Conservation (phyloP, 1,284 basidiomycete species). For the Cryptococcus maquisensis region DNA sequence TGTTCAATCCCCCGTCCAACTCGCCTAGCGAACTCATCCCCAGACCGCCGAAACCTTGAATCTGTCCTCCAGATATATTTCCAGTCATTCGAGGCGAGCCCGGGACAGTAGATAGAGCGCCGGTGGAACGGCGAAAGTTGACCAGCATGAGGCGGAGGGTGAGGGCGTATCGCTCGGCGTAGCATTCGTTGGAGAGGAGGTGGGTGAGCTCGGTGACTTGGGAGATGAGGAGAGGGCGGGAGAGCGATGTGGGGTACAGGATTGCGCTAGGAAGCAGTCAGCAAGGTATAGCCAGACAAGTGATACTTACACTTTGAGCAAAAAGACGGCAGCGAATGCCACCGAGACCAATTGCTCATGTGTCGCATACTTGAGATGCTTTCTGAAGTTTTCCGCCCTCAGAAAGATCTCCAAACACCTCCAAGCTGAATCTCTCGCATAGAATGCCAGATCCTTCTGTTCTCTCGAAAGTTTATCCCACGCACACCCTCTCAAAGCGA, state of each 20-base stretch:
- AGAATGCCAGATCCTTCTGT: conserved; percentile 87
- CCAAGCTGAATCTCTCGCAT: conserved; percentile 85
- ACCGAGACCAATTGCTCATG: conserved; percentile 89
- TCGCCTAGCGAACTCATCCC: conserved; percentile 9
- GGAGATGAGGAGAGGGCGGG: conserved; percentile 33
- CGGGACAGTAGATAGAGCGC: conserved; percentile 58
- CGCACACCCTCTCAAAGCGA: conserved; percentile 79
- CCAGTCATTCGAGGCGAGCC: conserved; percentile 51
- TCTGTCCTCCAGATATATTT: conserved; percentile 28
- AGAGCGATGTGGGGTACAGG: conserved; percentile 39
- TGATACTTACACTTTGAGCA: conserved; percentile 63
- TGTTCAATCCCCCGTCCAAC: conserved; percentile 37
- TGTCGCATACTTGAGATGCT: conserved; percentile 62
- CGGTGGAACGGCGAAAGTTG: conserved; percentile 78
- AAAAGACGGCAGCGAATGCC: conserved; percentile 84
- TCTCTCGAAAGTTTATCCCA: conserved; percentile 83
- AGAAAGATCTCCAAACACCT: conserved; percentile 61
- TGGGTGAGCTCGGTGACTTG: conserved; percentile 45
- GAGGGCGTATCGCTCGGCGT: conserved; percentile 65
- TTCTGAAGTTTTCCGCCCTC: conserved; percentile 30
- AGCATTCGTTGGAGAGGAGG: conserved; percentile 45
- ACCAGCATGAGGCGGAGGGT: conserved; percentile 86
- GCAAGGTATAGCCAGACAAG: neutral
- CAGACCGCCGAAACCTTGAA: conserved; percentile 4
- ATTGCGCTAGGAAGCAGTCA: conserved; percentile 29